Percentiles rank a stretch among this genome's conserved stretches.
Evolutionary conservation across 805 yeast species (phyloP).

Genomic region (Teunomyces cretensis): DNA sequence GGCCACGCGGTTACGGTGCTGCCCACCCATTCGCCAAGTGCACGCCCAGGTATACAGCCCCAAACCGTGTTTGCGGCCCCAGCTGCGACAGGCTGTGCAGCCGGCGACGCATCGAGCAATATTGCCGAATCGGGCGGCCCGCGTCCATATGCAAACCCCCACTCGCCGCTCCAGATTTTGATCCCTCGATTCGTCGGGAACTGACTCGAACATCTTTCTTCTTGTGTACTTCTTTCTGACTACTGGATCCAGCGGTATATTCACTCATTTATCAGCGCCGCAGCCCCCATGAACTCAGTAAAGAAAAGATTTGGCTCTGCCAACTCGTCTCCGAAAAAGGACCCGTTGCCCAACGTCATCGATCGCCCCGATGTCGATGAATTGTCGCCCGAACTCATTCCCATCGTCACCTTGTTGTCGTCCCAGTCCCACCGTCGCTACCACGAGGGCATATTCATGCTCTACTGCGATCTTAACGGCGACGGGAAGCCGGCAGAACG

Average conservation of each 20-base stretch:
- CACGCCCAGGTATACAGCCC: no score
- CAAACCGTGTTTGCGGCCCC: no score
- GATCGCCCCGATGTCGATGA: conserved; percentile 19
- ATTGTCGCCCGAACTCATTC: conserved; percentile 53
- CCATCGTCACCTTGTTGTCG: conserved; percentile 70
- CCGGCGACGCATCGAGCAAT: no score
- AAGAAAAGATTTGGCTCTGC: conserved; percentile 22
- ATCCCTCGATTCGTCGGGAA: background rate
- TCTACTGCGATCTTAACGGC: conserved; percentile 68
- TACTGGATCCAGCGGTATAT: no score
- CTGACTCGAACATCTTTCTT: background rate
- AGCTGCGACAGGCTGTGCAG: no score
- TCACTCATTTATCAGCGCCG: background rate
- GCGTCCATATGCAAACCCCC: no score
- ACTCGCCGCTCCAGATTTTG: background rate
- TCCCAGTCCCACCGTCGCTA: conserved; percentile 77
- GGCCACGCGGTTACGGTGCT: no score
- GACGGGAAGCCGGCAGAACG: conserved; percentile 87
- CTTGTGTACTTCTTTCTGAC: no score
- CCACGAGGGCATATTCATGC: conserved; percentile 72
- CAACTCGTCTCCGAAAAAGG: conserved; percentile 17
- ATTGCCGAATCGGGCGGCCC: no score
- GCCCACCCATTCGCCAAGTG: no score
- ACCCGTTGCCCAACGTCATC: conserved; percentile 5
- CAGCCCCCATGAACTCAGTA: conserved; percentile 18